These are phyloP conservation scores for Backusella westeae DNA, from an alignment of 192 early-diverging fungal genomes.

Conservation along the genomic window DNA sequence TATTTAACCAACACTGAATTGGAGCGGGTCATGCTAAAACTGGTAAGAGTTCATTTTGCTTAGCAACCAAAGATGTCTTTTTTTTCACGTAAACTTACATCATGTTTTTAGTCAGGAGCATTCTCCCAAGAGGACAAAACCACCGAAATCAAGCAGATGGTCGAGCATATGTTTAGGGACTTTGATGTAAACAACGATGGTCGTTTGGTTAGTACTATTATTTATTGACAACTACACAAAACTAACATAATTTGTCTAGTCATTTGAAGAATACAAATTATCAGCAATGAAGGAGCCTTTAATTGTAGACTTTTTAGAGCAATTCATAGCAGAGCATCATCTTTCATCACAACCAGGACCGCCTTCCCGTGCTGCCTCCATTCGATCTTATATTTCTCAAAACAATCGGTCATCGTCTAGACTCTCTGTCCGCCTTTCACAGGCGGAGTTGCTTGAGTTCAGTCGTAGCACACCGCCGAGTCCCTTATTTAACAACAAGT, in stretches of 20 bases:
- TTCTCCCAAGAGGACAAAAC: slow-evolving; percentile 69
- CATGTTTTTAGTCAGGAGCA: slow-evolving; percentile 19
- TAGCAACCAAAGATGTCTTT: neutral
- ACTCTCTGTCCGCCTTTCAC: slow-evolving; percentile 32
- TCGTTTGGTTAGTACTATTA: slow-evolving; percentile 51
- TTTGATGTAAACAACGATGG: slow-evolving; percentile 80
- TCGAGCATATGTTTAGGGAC: slow-evolving; percentile 75
- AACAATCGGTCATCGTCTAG: slow-evolving; percentile 18
- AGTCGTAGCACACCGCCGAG: slow-evolving; percentile 6
- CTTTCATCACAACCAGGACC: slow-evolving; percentile 24
- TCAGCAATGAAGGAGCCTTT: slow-evolving; percentile 79
- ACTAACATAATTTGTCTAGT: slow-evolving; percentile 31
- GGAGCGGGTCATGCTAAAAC: slow-evolving; percentile 67
- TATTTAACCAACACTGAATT: slow-evolving; percentile 71
- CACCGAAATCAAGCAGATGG: slow-evolving; percentile 58
- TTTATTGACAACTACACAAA: neutral
- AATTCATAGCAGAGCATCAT: slow-evolving; percentile 64
- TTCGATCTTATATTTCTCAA: slow-evolving; percentile 27
- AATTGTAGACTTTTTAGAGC: slow-evolving; percentile 74
- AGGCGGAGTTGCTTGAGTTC: slow-evolving; percentile 37
- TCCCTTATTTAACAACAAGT: slow-evolving; percentile 11
- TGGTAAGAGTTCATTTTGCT: slow-evolving; percentile 49
- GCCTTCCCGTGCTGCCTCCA: slow-evolving; percentile 24
- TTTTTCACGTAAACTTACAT: neutral
- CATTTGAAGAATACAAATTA: slow-evolving; percentile 73